Base-by-base conservation (phyloP, 805 yeast species). In the Ogataea angusta region DNA sequence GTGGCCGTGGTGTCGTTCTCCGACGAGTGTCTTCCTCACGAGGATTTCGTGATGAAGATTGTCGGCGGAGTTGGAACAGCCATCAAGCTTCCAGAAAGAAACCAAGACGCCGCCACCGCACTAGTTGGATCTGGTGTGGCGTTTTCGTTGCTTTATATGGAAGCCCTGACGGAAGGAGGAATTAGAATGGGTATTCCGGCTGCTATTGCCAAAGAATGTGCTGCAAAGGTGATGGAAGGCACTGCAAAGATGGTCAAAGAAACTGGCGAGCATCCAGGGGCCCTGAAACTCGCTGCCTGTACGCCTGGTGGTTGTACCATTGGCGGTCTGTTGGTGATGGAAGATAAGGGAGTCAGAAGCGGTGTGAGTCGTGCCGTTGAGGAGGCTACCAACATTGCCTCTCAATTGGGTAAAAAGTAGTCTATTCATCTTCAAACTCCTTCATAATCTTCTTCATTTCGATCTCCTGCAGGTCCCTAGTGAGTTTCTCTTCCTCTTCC, bases 261-360 rank as follows among this genome's bases (percentile, higher is more conserved):
- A 50, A 81, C 89, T 9, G 89, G 87, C 3, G 78, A 73, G 31
- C 96, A 91, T 57, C 99, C 99, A 9, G 91, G 93, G 14, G 87
- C 76, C 10, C 73, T 93, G 60, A 86, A 86, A 60, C 80, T 85
- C 60, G 82, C 81, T 53, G 93, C 93, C 7, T 89, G 96, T 60
- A 93, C 99, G 0, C 99, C 99, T 17, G 99, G 93, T 22, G 99
- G 99, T 24, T 90, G 97, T 36, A 93, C 99, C 4, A 93, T 93
- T 60, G 95, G 95, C 8, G 99, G 99, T 0, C 69, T 93, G 43
- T 74, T 91, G 63, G 87, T 81, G 49, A 80, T 93, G 83, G 99
- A 93, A 68, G 96, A 88, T 51, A 79, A 78, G 35, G 95, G 91
- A 36, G 85, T 93, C 34, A 82, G 96, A 67, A 76, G 87, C 33